These are phyloP conservation scores for Rhynchosporium agropyri DNA, from an alignment of 2,329 filamentous ascomycete genomes.

Conservation along the genomic window DNA sequence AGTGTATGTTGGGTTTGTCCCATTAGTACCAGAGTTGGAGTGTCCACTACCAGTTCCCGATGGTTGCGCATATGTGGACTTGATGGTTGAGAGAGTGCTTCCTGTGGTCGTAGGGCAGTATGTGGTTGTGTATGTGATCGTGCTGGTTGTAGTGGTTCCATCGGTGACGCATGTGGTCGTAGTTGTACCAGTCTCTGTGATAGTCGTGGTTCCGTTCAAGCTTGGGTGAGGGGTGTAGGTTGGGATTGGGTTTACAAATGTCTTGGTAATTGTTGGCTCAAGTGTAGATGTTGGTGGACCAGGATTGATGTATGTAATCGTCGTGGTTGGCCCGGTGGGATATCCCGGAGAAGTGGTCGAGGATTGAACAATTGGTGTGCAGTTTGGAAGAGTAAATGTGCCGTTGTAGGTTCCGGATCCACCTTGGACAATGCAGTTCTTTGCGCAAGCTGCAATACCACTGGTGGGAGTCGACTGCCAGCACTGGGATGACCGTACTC, in stretches of 20 bases:
- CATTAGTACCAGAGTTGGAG: slow-evolving; percentile 7
- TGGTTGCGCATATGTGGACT: slow-evolving; percentile 13
- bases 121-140: slow-evolving; percentile 26
- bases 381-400: slow-evolving; percentile 44
- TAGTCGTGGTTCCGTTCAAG: slow-evolving; percentile 28
- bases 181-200: slow-evolving; percentile 30
- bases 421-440: slow-evolving; percentile 53
- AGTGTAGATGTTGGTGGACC: slow-evolving; percentile 18
- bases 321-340: slow-evolving; percentile 19
- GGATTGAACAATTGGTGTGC: slow-evolving; percentile 26
- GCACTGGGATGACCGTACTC: slow-evolving; percentile 45
- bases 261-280: slow-evolving; percentile 17
- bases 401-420: slow-evolving; percentile 40
- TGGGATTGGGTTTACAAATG: slow-evolving; percentile 10
- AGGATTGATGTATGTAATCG: slow-evolving; percentile 24
- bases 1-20: slow-evolving; percentile 3
- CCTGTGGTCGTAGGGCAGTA: slow-evolving; percentile 21
- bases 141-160: slow-evolving; percentile 26
- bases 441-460: slow-evolving; percentile 53
- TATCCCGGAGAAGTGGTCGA: slow-evolving; percentile 22
- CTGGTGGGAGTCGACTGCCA: slow-evolving; percentile 45
- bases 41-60: slow-evolving; percentile 1
- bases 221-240: slow-evolving; percentile 8
- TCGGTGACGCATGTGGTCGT: slow-evolving; percentile 30
- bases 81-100: slow-evolving; percentile 24